Evolutionary conservation across 495 filamentous ascomycete genomes (phyloP).

Genomic region (Neurospora sp.): DNA sequence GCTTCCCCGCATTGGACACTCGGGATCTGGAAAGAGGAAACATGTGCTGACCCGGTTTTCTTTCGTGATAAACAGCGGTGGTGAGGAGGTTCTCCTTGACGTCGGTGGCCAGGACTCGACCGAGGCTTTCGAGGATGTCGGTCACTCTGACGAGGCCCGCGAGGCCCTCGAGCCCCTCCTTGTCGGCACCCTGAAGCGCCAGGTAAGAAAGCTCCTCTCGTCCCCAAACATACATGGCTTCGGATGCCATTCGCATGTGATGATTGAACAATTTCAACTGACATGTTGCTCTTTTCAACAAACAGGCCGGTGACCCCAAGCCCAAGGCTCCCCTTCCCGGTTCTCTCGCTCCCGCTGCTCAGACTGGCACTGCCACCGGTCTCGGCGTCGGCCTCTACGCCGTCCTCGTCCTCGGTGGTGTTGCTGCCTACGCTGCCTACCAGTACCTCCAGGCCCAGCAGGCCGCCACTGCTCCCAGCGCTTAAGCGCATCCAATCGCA

Average conservation of each 20-base stretch:
- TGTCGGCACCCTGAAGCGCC: slow-evolving; percentile 74
- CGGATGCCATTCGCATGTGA: neutral
- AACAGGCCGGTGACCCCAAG: slow-evolving; percentile 74
- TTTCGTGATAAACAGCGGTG: slow-evolving; percentile 52
- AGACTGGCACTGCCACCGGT: slow-evolving; percentile 41
- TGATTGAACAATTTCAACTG: neutral
- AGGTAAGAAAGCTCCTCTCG: slow-evolving; percentile 46
- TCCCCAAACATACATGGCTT: neutral
- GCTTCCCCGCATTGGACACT: neutral
- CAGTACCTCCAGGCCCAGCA: slow-evolving; percentile 68
- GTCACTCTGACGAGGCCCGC: slow-evolving; percentile 96
- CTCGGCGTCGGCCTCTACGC: slow-evolving; percentile 77
- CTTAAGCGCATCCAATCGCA: slow-evolving; percentile 10
- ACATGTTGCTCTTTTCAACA: slow-evolving; percentile 8
- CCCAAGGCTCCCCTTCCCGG: slow-evolving; percentile 46
- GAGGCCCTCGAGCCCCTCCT: slow-evolving; percentile 78
- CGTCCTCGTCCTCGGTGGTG: slow-evolving; percentile 66
- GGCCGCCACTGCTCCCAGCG: slow-evolving; percentile 22
- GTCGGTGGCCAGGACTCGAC: slow-evolving; percentile 94
- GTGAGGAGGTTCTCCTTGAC: slow-evolving; percentile 95
- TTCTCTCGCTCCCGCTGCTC: slow-evolving; percentile 36
- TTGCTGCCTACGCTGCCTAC: slow-evolving; percentile 72
- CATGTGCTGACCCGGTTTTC: slow-evolving; percentile 7
- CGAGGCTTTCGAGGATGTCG: slow-evolving; percentile 98
- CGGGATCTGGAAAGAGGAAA: neutral